Base-by-base conservation (phyloP, 2,329 filamentous ascomycete species). In the Fusarium xylarioides region DNA sequence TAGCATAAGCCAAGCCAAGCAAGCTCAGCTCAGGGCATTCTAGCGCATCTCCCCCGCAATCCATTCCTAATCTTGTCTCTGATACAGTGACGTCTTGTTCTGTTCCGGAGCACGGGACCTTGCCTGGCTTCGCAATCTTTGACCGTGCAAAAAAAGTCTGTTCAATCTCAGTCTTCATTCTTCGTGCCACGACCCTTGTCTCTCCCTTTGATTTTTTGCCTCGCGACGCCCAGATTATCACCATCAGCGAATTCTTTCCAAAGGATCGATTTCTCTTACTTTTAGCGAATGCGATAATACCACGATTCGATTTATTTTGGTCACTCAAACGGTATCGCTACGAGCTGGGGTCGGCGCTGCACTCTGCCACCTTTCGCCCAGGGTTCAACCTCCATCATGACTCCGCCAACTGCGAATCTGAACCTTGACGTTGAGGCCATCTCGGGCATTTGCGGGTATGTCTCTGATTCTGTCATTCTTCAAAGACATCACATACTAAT, bases 391-490 rank as follows among this genome's bases (percentile, higher is more conserved):
- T 54, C 26, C 72, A 74, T 71, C 76, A 89, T 89, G 87, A 87
- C 85, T 56, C 88, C 88, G 55, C 87, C 88, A 8, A 87, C 87
- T 26, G 83, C 79, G 42, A 85, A 84, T n/a, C 81, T 90, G 70
- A 92, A 93, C 82, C 86, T 98, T 75, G 93, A 97, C 81, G 91
- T 97, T 68, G 93, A 96, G 80, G 95, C 95, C 68, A 91, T 98
- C 78, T 97, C 94, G 76, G 95, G 95, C 61, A 98, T 98, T 77
- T 95, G 92, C 83, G 95, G 92, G 92, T 93, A 82, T 77, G 89
- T 77, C 19, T 58, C 46, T 82, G 76, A 89, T 77, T 14, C 26
- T 16, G 30, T n/a, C 38, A 34, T 35, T n/a, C 14, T 34, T 47
- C 5, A 37, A 32, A 44, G 23, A n/a, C 49, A 23, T 35, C 30